Base-by-base conservation (phyloP, 2,329 filamentous ascomycete species). In the Fusarium sp. region DNA sequence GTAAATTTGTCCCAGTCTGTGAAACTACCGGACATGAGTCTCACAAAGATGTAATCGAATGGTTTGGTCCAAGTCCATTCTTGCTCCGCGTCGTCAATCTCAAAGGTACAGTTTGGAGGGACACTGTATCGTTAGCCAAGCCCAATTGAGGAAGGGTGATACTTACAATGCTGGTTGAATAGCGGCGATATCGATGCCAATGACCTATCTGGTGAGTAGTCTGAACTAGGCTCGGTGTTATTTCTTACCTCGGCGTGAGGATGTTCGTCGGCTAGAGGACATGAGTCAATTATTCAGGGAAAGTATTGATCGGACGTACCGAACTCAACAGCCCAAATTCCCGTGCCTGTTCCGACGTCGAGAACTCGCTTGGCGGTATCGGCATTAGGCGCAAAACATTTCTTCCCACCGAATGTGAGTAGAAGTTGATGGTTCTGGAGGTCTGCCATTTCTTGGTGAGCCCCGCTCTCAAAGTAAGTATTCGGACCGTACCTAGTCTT, bases 21-120 rank as follows among this genome's bases (percentile, higher is more conserved):
- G 18, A 72, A 57, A 9, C 69, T 69, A 1, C 69, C 69, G 2
- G 55, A 53, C 69, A 72, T 69, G 14, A 71, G 54, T 4, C 69
- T 61, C 0, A 54, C n/a, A 13, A 72, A 69, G 16, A 72, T 67
- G 1, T 67, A 72, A 40, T 71, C 69, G 1, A 71, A 72, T 0
- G 41, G 47, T 1, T 41, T 34, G 2, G 22, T 20, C 69, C 65
- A 72, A 0, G 69, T 69, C 69, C 69, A 72, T 2, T 69, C 49
- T 44, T 63, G 61, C 20, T 70, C 69, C 0, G 41, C 60, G 1
- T 71, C 67, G 2, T 70, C 67, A 0, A 71, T 56, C 29, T 71
- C 69, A 6, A 71, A 71, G 0, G 37, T 60, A 2, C 63, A 71
- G 18, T 70, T 71, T 0, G 51, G 56, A 3, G 67, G 68, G 1